Evolutionary conservation across 768 basidiomycete genomes (phyloP), one percentile per base, ranked within the genome.

Genomic region (Scleroderma citrinum): DNA sequence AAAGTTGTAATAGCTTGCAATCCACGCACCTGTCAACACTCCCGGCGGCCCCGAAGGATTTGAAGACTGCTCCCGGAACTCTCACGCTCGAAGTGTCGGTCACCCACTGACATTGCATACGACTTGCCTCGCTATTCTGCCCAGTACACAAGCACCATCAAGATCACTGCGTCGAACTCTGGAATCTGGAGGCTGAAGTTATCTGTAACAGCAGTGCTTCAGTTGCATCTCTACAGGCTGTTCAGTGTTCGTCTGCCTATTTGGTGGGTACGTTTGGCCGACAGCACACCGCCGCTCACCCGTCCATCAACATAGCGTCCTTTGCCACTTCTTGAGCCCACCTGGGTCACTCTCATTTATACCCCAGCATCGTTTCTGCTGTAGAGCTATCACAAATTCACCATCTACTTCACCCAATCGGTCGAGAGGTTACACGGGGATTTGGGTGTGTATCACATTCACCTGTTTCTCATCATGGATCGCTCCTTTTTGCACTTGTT

Each of bases 41-140:
- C 5, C 8, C 26, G 11, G 20, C 34, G 44, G 44, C 44, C 30
- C 10, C 44, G 44, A 21, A 23, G 26, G 11, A 26, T 44, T 24
- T 29, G 40, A 41, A 13, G 13, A 17, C 40, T 7, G 17, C 7
- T 44, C 16, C 29, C 31, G 19, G 14, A 47, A 35, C 47, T 50
- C 49, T 50, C 49, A 50, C 49, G 49, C 49, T 50, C 14, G 38
- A 44, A 44, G 23, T 35, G 39, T 31, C 23, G 29, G 16, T 8
- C 26, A 29, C 26, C 26, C 26, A 8, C 5, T 8, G 8, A 29
- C 4, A 8, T 29, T 29, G 26, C 26, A 29, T 29, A 29, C 26
- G 26, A 29, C n/a, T 17, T 14, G 17, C 36, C 30, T 36, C 42
- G 19, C 19, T n/a, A 7, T n/a, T 19, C 38, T 20, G 12, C 12